phyloP scores from a whole-genome alignment of 2,329 filamentous ascomycete species.

The Stenocarpella maydis region DNA sequence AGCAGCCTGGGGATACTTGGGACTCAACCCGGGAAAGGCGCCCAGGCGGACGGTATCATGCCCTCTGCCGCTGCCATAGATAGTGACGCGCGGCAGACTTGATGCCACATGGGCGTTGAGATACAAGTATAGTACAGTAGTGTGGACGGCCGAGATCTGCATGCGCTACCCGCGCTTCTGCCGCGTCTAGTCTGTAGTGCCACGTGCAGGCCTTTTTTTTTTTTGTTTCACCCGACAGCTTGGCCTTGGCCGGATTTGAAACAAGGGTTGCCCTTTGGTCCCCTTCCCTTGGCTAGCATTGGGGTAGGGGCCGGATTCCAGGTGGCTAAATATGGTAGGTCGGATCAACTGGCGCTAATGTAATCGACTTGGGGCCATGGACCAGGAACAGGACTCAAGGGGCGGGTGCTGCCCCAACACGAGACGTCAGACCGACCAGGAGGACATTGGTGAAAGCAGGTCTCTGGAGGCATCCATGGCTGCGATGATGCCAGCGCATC shows the following conservation, averaged over 20 bases:
- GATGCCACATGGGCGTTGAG: background rate
- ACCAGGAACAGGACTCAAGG: background rate
- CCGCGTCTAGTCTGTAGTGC: conserved; percentile 13
- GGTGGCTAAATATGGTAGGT: background rate
- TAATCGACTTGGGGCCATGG: background rate
- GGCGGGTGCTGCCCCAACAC: background rate
- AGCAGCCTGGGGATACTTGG: background rate
- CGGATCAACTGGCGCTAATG: background rate
- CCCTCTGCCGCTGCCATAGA: background rate
- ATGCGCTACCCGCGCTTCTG: conserved; percentile 17
- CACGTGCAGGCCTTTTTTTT: conserved; percentile 22
- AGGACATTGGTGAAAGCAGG: background rate
- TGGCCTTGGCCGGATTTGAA: conserved; percentile 21
- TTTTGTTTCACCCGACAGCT: conserved; percentile 28
- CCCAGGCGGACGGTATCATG: background rate
- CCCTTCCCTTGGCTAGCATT: background rate
- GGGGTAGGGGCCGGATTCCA: background rate
- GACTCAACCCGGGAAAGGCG: background rate
- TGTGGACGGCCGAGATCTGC: conserved; percentile 1
- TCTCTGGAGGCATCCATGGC: background rate
- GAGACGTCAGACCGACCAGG: background rate
- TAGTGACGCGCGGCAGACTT: background rate
- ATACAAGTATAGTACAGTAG: background rate
- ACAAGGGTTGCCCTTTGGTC: conserved; percentile 10
- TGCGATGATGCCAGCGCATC: background rate